These are phyloP conservation scores for Centrapalus pauciflorus DNA, from an alignment of 129 eudicot genomes.

Conservation along the genomic window DNA sequence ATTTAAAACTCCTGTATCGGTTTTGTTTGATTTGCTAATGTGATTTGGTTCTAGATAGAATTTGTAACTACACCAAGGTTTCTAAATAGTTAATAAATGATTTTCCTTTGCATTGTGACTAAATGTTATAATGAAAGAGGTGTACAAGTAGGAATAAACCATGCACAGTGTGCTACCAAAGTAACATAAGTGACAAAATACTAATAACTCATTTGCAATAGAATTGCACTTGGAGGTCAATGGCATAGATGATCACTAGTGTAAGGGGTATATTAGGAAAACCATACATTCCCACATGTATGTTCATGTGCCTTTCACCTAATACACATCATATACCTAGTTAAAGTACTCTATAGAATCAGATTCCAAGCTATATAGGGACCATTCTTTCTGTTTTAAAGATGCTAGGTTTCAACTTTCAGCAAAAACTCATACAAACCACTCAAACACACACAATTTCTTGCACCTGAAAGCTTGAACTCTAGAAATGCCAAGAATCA, in stretches of 20 bases:
- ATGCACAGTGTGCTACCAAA: neutral
- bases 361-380: slow-evolving; percentile 29
- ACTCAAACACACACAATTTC: slow-evolving; percentile 4
- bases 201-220: neutral
- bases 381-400: slow-evolving; percentile 26
- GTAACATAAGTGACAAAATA: neutral
- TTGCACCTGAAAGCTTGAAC: neutral
- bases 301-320: slow-evolving; percentile 31
- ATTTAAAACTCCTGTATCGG: neutral
- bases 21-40: slow-evolving; percentile 5
- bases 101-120: no score
- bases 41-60: neutral
- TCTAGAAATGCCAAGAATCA: neutral
- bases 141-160: neutral
- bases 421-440: slow-evolving; percentile 1
- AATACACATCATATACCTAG: slow-evolving; percentile 25
- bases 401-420: slow-evolving; percentile 17
- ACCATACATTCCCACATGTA: slow-evolving; percentile 20
- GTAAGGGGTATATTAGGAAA: neutral
- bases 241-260: neutral
- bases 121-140: no score
- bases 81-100: no score
- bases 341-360: slow-evolving; percentile 24
- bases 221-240: neutral
- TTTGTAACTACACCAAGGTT: neutral